Conservation (phyloP, 192 early-diverging fungal genomes). For the Umbelopsis isabellina region DNA sequence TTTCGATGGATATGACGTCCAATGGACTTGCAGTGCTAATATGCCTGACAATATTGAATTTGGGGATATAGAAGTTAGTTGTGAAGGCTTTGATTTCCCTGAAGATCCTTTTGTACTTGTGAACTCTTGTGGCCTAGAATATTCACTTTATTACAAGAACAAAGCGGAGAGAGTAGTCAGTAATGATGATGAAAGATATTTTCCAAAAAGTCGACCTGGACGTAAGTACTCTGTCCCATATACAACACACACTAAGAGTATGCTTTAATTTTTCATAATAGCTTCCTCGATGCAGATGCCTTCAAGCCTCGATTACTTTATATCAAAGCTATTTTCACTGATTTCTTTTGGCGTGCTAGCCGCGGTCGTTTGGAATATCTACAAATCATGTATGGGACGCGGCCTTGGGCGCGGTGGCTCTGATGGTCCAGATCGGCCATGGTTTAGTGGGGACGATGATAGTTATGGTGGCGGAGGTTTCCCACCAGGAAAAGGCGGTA, state of each 20-base stretch:
- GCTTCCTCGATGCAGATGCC: not conserved
- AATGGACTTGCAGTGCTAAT: constrained; percentile 53
- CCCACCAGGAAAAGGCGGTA: constrained; percentile 6
- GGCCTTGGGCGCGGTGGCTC: not conserved
- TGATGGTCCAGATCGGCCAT: not conserved
- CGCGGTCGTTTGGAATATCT: not conserved
- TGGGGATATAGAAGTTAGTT: constrained; percentile 43
- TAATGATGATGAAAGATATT: constrained; percentile 25
- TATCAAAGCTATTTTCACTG: not conserved
- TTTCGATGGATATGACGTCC: constrained; percentile 50
- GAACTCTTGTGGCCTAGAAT: constrained; percentile 50
- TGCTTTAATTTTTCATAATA: not conserved
- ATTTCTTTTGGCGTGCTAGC: not conserved
- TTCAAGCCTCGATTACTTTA: not conserved
- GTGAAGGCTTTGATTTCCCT: constrained; percentile 47
- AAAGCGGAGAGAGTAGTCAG: not conserved
- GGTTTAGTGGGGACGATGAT: constrained; percentile 13
- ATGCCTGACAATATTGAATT: constrained; percentile 43
- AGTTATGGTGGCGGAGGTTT: not conserved
- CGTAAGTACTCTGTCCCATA: not conserved
- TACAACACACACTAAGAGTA: not conserved
- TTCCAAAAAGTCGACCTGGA: constrained; percentile 26
- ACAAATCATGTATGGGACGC: not conserved
- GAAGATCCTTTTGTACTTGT: constrained; percentile 48
- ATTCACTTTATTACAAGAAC: constrained; percentile 36